Evolutionary conservation across 139 green algal species (phyloP).

Genomic region (Choricystis sp.): DNA sequence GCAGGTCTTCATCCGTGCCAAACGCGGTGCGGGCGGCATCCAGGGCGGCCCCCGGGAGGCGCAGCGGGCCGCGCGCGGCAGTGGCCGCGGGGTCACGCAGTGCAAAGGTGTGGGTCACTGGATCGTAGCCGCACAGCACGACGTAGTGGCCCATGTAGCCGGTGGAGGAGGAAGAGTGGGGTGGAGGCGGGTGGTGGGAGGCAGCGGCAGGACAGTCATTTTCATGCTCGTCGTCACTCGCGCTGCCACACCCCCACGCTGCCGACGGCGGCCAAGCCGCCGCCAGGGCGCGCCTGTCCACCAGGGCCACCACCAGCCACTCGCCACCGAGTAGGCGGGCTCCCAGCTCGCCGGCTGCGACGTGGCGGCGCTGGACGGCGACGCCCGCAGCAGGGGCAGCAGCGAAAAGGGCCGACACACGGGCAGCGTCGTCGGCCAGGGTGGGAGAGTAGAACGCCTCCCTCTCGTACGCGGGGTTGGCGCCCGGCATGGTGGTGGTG

Average conservation of each 20-base stretch:
- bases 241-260: too few relatives aligned
- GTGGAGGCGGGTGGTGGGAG: neutral
- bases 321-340: conserved; percentile 16
- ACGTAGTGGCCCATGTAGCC: conserved; percentile 35
- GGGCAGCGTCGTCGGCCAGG: conserved; percentile 44
- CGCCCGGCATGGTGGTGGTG: conserved; percentile 56
- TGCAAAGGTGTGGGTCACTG: conserved; percentile 18
- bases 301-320: conserved; percentile 54
- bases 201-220: neutral
- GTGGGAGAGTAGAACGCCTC: conserved; percentile 71
- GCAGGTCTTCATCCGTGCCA: conserved; percentile 58
- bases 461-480: conserved; percentile 55
- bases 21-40: conserved; percentile 37
- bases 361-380: conserved; percentile 20
- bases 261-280: too few relatives aligned
- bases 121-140: conserved; percentile 30
- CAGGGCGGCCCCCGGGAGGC: conserved; percentile 14
- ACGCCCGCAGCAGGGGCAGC: conserved; percentile 24
- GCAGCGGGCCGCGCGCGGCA: neutral
- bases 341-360: conserved; percentile 23
- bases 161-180: neutral
- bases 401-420: conserved; percentile 59
- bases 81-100: conserved; percentile 34
- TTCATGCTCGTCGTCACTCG: conserved; percentile 2
- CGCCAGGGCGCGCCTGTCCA: conserved; percentile 62